These are phyloP conservation scores for Phytophthora multivora DNA, from an alignment of 352 stramenopile species.

Conservation along the genomic window DNA sequence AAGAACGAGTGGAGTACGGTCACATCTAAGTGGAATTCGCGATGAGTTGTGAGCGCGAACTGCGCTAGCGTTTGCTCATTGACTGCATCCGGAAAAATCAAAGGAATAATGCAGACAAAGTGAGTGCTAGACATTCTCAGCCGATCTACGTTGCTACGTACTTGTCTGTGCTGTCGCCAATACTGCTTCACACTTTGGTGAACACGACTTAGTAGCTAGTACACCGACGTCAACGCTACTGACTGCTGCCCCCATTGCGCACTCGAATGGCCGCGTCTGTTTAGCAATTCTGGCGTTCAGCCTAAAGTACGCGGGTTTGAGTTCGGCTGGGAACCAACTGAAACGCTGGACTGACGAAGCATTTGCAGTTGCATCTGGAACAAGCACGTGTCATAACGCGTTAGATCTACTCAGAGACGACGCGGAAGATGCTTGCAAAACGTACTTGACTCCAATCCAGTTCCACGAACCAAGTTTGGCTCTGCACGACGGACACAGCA, in stretches of 20 bases:
- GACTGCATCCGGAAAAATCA: conserved; percentile 6
- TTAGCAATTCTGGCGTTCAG: conserved; percentile 2
- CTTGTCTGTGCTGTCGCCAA: conserved; percentile 15
- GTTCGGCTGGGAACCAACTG: conserved; percentile 62
- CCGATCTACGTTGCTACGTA: neutral
- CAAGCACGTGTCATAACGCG: neutral
- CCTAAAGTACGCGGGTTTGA: conserved; percentile 37
- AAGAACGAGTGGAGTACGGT: conserved; percentile 11
- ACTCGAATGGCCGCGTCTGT: conserved; percentile 2
- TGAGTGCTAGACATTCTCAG: neutral
- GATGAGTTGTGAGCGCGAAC: conserved; percentile 9
- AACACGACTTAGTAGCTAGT: neutral
- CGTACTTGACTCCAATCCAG: conserved; percentile 80
- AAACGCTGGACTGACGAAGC: conserved; percentile 61
- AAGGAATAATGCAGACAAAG: neutral
- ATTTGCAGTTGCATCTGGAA: conserved; percentile 61
- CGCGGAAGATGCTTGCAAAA: neutral
- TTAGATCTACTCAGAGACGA: neutral
- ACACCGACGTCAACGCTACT: conserved; percentile 11
- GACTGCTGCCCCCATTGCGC: conserved; percentile 14
- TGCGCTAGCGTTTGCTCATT: conserved; percentile 7
- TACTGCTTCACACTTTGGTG: conserved; percentile 9
- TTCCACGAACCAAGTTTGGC: conserved; percentile 80
- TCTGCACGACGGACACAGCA: conserved; percentile 68
- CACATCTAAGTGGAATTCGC: conserved; percentile 17